phyloP scores from a whole-genome alignment of 1,284 basidiomycete species.

The Apiotrichum veenhuisii region DNA sequence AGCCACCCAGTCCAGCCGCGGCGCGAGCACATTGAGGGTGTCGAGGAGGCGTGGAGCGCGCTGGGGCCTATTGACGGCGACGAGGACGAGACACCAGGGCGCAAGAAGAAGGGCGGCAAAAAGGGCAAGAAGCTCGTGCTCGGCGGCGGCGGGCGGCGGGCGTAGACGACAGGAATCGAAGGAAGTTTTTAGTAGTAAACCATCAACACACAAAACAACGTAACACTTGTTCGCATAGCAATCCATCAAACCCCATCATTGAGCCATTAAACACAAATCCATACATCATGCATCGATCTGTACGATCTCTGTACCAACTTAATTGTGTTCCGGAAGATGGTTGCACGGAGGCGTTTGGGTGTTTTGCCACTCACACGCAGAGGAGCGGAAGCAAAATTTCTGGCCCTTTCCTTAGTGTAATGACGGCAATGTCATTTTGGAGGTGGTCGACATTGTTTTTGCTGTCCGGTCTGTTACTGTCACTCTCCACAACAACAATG shows the following conservation, averaged over 20 bases:
- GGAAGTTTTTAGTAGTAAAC: too few species aligned
- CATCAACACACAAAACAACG: not conserved
- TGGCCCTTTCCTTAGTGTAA: not conserved
- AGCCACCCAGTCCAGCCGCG: not conserved
- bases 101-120: constrained; percentile 20
- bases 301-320: not conserved
- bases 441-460: not conserved
- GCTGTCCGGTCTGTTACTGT: not conserved
- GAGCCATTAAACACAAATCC: not conserved
- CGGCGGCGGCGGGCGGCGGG: constrained; percentile 18
- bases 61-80: constrained; percentile 1
- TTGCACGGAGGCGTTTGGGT: too few species aligned
- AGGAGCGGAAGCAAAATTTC: constrained; percentile 3
- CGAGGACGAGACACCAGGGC: not conserved
- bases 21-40: not conserved
- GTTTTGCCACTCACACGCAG: not conserved
- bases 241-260: not conserved
- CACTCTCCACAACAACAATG: not conserved
- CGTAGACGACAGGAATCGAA: constrained; percentile 2
- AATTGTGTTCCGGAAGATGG: too few species aligned
- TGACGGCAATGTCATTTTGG: not conserved
- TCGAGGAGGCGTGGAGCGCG: constrained; percentile 13
- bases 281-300: constrained; percentile 4
- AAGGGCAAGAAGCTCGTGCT: constrained; percentile 23
- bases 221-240: not conserved